Base-by-base conservation (phyloP, 352 stramenopile species). In the Phytophthora aleatoria region DNA sequence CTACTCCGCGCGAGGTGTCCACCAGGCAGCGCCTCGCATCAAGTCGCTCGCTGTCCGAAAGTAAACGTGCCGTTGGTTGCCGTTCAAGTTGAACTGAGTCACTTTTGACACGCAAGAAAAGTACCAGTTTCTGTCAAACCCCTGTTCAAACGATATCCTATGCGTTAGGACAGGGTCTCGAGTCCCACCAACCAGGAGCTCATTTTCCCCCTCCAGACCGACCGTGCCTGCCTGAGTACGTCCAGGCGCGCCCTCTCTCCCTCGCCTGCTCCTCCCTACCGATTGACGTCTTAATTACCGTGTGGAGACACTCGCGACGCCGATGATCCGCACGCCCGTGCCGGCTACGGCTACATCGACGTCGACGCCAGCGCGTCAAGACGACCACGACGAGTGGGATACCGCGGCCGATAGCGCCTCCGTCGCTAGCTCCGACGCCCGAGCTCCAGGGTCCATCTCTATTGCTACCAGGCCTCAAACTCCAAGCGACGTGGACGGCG, bases 341-440 rank as follows among this genome's bases (percentile, higher is more conserved):
- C 27, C 58, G 35, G 50, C 33, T 9, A 31, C 35, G 28, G 20
- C 53, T 16, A 26, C 20, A 0, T 20, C 20, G 16, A 20, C 53
- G 20, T 43, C 64, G 15, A 20, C 33, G n/a, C 26, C 51, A 50
- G 24, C 41, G 45, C 44, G 57, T 57, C 42, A 59, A 33, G 50
- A 48, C 48, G 49, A 62, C 12, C 71, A 61, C 51, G 73, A 84
- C 50, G 74, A 79, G 24, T 87, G 78, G 78, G 76, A 87, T 54
- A 72, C 43, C 39, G 56, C 71, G 6, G 68, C 71, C 1, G 47
- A 60, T 33, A 20, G n/a, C 30, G 13, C 15, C 6, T 42, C 47
- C 47, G 16, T 27, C 15, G 47, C 59, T 56, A 45, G 51, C 41
- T 31, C 42, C 53, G 43, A 9, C 11, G 20, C 45, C 20, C 53